phyloP scores from a whole-genome alignment of 805 yeast species.

The Yamadazyma kitorensis region DNA sequence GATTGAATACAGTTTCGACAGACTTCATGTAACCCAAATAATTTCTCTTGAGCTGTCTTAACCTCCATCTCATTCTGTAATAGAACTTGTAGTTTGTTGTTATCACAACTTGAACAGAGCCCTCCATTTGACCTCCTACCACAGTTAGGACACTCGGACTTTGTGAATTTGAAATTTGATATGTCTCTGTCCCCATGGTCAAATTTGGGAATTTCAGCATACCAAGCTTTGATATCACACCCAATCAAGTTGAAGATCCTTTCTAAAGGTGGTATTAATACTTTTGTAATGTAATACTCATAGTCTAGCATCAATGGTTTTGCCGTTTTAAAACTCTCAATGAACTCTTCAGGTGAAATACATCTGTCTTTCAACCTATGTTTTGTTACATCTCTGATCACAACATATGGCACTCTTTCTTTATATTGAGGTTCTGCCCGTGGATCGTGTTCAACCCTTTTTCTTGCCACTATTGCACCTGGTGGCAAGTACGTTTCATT shows the following conservation, averaged over 20 bases:
- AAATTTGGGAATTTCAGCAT: slow-evolving; percentile 55
- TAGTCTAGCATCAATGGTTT: slow-evolving; percentile 59
- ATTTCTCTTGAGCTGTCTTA: slow-evolving; percentile 4
- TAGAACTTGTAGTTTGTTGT: slow-evolving; percentile 2
- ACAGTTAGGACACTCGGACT: slow-evolving; percentile 24
- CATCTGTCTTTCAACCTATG: slow-evolving; percentile 72
- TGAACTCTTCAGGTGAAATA: slow-evolving; percentile 70
- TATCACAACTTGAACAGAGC: slow-evolving; percentile 8
- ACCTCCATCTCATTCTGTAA: slow-evolving; percentile 1
- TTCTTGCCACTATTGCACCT: slow-evolving; percentile 80
- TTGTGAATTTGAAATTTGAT: slow-evolving; percentile 2
- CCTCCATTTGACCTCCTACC: slow-evolving; percentile 2
- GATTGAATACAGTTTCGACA: slow-evolving; percentile 9
- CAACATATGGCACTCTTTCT: slow-evolving; percentile 87
- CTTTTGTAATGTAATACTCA: slow-evolving; percentile 81
- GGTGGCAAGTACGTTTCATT: slow-evolving; percentile 76
- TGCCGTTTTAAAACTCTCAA: slow-evolving; percentile 32
- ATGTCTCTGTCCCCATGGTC: neutral
- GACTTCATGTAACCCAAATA: neutral
- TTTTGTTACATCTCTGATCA: slow-evolving; percentile 54
- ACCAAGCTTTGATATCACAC: slow-evolving; percentile 78
- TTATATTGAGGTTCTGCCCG: slow-evolving; percentile 81
- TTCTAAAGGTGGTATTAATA: slow-evolving; percentile 85
- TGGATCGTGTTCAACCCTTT: slow-evolving; percentile 59
- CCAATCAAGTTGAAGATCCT: slow-evolving; percentile 81